Base-by-base conservation (phyloP, 2,329 filamentous ascomycete genomes). In the Colletotrichum musae region DNA sequence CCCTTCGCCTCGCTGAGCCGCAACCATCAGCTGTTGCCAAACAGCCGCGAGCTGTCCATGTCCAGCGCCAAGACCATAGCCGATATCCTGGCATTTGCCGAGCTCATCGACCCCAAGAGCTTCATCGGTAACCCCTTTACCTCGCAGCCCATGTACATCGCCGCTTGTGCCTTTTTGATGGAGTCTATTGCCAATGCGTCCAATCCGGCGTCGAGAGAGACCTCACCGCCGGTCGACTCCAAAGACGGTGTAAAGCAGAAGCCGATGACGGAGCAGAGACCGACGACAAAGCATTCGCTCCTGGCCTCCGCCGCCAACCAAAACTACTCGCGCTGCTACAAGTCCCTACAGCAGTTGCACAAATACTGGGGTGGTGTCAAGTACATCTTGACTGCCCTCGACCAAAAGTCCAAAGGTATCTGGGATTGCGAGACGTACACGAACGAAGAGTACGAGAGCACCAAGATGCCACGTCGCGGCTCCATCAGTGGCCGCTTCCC, bases 41-140 rank as follows among this genome's bases (percentile, higher is more conserved):
- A 96, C 75, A 96, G 93, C 72, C 90, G 93, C 64, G 93, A 96
- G 77, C 79, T 91, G 5, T 94, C 93, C 70, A 95, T 95, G 92
- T 95, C 93, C 15, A 95, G 93, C 26, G 94, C 94, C 13, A 97
- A 97, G 82, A 97, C 94, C 0, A 96, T 97, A 70, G 94, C 93
- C 41, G 94, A 97, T 74, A 97, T 97, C 16, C 81, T 97, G 9
- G 92, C 93, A 1, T 97, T 97, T 78, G 93, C 94, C 0, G 93
- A 97, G 76, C 82, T 97, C 10, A 93, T 96, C 59, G 93, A 97
- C 77, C 90, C 93, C 0, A 94, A 93, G 77, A 95, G 94, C 73
- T 94, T 95, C 64, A 91, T 95, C 41, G 93, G 94, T 1, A 97
- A 96, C 69, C 94, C 94, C 0, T 97, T 97, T 73, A 96, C 93